Percentiles rank a stretch among this genome's conserved stretches.
Conservation (phyloP, 495 filamentous ascomycete genomes). For the Pyrenula aspistea region DNA sequence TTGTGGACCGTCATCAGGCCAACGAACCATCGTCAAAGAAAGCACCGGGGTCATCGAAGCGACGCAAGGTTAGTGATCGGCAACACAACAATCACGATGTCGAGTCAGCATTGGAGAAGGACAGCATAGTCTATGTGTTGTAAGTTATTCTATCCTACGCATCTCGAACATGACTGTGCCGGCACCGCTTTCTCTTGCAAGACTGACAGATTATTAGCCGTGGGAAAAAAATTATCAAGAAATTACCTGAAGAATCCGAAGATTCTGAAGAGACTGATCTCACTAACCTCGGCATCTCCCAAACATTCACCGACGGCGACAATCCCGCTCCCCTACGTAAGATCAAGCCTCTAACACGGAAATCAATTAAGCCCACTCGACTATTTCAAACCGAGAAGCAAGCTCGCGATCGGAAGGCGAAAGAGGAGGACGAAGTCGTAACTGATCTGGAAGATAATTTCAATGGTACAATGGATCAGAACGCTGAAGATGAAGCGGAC, state of each 20-base stretch:
- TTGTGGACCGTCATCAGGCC: constrained; percentile 36
- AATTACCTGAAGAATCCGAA: constrained; percentile 33
- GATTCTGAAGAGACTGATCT: constrained; percentile 34
- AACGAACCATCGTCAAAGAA: constrained; percentile 17
- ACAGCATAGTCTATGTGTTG: constrained; percentile 77
- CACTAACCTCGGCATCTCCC: constrained; percentile 30
- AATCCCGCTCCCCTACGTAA: constrained; percentile 17
- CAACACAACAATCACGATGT: constrained; percentile 40
- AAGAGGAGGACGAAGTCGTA: constrained; percentile 40
- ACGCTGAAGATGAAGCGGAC: constrained; percentile 11
- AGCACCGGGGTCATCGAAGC: constrained; percentile 27
- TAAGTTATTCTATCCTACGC: constrained; percentile 38
- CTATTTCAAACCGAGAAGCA: constrained; percentile 55
- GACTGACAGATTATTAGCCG: neutral
- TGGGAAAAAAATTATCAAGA: constrained; percentile 5
- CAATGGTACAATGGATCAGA: constrained; percentile 31
- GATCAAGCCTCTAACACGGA: constrained; percentile 51
- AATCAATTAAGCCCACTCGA: constrained; percentile 69
- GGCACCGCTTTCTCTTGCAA: too few species aligned
- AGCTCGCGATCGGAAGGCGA: constrained; percentile 16
- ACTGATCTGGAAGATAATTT: constrained; percentile 46
- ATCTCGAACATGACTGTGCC: constrained; percentile 1
- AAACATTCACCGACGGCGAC: constrained; percentile 21
- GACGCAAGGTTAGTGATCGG: constrained; percentile 23
- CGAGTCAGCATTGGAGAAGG: constrained; percentile 48